A percentile compares a stretch with the other conserved stretches of the same genome.
Evolutionary conservation across 768 basidiomycete genomes (phyloP).

Genomic region (Mycena epipterygia): DNA sequence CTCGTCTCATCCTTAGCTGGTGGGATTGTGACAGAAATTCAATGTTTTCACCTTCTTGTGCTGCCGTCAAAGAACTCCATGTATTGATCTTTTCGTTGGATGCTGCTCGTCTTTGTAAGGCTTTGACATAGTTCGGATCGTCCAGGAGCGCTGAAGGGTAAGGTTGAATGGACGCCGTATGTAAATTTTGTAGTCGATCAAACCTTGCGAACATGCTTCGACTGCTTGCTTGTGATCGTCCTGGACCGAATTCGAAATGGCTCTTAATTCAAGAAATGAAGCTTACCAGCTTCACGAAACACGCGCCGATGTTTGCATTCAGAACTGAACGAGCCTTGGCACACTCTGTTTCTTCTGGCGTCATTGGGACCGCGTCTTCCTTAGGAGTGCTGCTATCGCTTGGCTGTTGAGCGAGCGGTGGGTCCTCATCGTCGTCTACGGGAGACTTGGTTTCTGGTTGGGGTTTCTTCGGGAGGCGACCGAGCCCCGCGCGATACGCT

Average conservation of each 20-base stretch:
- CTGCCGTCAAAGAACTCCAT: constrained; percentile 87
- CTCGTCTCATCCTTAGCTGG: constrained; percentile 19
- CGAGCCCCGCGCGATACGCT: constrained; percentile 79
- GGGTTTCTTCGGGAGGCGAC: constrained; percentile 68
- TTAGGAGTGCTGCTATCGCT: constrained; percentile 28
- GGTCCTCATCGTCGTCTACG: constrained; percentile 30
- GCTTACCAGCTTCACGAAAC: constrained; percentile 82
- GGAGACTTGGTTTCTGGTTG: constrained; percentile 34
- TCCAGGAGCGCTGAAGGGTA: constrained; percentile 78
- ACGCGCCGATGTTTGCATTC: constrained; percentile 92
- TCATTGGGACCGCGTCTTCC: constrained; percentile 40
- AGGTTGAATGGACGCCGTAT: neutral
- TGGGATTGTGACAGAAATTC: neutral
- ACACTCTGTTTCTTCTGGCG: constrained; percentile 58
- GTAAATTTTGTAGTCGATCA: neutral
- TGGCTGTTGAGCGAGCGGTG: constrained; percentile 39
- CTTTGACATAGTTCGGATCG: constrained; percentile 89
- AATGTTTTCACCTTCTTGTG: constrained; percentile 79
- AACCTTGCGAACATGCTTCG: constrained; percentile 86
- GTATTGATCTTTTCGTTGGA: constrained; percentile 86
- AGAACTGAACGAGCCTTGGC: constrained; percentile 77
- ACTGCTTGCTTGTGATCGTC: constrained; percentile 85
- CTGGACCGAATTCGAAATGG: constrained; percentile 51
- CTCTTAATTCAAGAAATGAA: constrained; percentile 2
- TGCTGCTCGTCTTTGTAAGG: constrained; percentile 87